phyloP scores from a whole-genome alignment of 192 early-diverging fungal genomes.

The Backusella tarrabulga region DNA sequence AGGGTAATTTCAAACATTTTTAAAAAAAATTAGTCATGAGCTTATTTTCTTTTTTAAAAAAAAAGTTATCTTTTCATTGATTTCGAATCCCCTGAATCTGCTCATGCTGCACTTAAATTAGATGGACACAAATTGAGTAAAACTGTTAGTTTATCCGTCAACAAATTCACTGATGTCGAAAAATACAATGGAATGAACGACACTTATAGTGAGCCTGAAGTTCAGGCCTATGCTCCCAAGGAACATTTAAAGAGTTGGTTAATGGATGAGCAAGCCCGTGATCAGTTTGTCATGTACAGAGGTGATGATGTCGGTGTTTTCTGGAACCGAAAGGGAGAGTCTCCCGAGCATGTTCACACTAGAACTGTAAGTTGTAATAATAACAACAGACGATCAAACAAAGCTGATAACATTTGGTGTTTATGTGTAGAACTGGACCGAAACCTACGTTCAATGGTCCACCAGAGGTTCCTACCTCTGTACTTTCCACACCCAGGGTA shows the following conservation, averaged over 20 bases:
- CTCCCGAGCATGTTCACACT: conserved; percentile 71
- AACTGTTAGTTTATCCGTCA: conserved; percentile 78
- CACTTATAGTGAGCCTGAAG: conserved; percentile 68
- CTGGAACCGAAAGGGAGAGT: conserved; percentile 88
- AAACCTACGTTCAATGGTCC: conserved; percentile 92
- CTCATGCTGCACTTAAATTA: conserved; percentile 71
- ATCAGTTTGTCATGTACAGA: conserved; percentile 89
- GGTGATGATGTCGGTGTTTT: conserved; percentile 81
- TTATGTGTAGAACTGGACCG: conserved; percentile 79
- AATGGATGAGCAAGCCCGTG: conserved; percentile 77
- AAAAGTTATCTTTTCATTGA: conserved; percentile 95
- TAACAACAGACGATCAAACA: neutral
- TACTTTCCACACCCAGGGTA: conserved; percentile 91
- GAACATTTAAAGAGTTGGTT: conserved; percentile 93
- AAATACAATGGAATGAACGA: conserved; percentile 72
- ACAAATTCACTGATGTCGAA: conserved; percentile 92
- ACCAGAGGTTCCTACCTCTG: conserved; percentile 92
- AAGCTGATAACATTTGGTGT: neutral
- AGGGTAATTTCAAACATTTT: neutral
- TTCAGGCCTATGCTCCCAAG: conserved; percentile 70
- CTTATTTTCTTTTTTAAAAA: conserved; percentile 37
- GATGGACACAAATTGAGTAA: conserved; percentile 83
- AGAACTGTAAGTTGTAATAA: conserved; percentile 40
- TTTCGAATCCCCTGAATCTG: conserved; percentile 84
- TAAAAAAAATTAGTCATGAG: neutral